Evolutionary conservation across 2,329 filamentous ascomycete genomes (phyloP).

Genomic region (Ophiostoma novo-ulmi): DNA sequence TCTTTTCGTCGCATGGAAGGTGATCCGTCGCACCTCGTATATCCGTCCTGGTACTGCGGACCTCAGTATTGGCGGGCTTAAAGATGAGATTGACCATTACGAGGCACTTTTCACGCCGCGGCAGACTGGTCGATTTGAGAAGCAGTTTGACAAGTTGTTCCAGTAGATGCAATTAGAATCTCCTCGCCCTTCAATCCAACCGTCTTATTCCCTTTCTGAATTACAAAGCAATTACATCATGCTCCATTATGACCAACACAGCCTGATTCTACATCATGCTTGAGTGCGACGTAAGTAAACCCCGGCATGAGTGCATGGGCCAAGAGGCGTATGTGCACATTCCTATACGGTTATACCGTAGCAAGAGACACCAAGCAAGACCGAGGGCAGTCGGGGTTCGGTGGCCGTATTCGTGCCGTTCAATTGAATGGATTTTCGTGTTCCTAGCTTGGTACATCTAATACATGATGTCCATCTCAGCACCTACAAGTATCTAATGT

Average conservation of each 20-base stretch:
- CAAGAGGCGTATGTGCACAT: background rate
- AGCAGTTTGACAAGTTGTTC: conserved; percentile 22
- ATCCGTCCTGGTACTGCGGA: conserved; percentile 28
- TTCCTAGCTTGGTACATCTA: background rate
- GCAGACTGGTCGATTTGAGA: conserved; percentile 14
- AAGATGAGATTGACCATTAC: conserved; percentile 39
- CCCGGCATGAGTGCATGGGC: background rate
- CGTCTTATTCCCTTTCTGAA: background rate
- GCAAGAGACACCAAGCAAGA: background rate
- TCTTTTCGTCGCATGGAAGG: conserved; percentile 19
- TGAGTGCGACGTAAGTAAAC: background rate
- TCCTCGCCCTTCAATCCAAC: background rate
- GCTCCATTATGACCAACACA: background rate
- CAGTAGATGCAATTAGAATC: background rate
- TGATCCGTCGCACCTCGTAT: conserved; percentile 20
- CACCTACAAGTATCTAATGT: background rate
- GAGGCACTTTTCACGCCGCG: conserved; percentile 23
- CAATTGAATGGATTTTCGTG: background rate
- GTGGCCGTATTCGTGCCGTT: background rate
- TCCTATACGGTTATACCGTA: background rate
- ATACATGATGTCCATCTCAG: too few relatives aligned
- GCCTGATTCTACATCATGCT: background rate
- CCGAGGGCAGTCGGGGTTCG: background rate
- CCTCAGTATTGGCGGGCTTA: conserved; percentile 28
- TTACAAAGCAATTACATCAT: background rate